Evolutionary conservation across 1,284 basidiomycete species (phyloP), one percentile per base, ranked within the genome.

Genomic region (Leccinum solheimii): DNA sequence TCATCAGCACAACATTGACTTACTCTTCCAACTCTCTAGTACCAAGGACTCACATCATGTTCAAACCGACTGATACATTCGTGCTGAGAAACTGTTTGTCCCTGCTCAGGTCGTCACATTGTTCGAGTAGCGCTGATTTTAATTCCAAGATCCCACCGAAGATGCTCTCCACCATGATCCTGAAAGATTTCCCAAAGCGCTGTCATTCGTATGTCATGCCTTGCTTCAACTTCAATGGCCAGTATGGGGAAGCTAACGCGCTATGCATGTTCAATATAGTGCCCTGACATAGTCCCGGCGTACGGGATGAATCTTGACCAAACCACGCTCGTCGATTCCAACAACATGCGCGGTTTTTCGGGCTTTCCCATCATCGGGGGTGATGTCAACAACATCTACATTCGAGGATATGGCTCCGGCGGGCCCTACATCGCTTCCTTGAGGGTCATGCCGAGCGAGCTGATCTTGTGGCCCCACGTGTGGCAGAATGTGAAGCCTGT

Each of bases 401-500:
- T 66, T 30, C 57, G 64, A 0, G 64, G 57, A 16, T n/a, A 59
- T 36, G 64, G 64, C 32, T 57, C 55, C 0, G 57, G 64, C 16
- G 60, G 59, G 2, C 63, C 53, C 1, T n/a, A 66, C 19, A 9
- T 66, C 14, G 64, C 23, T 23, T 23, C 23, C 23, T 23, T 23
- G 54, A 9, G 3, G 27, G 56, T 27, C 26, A 21, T 64, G 0
- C 64, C 64, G 2, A 59, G 57, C 56, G 64, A 66, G 32, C 49
- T 66, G 26, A 59, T 65, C 38, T 21, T 65, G 13, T 65, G 64
- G 64, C 64, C 60, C 0, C 60, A 59, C 8, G 64, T 57, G 16
- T 65, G 64, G 64, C n/a, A 32, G 6, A 9, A 23, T 1, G 38
- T 21, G 7, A 8, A 55, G 1, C 19, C 61, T 34, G 61, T 62